These are phyloP conservation scores for Candida maris DNA, from an alignment of 805 yeast genomes.

Conservation along the genomic window DNA sequence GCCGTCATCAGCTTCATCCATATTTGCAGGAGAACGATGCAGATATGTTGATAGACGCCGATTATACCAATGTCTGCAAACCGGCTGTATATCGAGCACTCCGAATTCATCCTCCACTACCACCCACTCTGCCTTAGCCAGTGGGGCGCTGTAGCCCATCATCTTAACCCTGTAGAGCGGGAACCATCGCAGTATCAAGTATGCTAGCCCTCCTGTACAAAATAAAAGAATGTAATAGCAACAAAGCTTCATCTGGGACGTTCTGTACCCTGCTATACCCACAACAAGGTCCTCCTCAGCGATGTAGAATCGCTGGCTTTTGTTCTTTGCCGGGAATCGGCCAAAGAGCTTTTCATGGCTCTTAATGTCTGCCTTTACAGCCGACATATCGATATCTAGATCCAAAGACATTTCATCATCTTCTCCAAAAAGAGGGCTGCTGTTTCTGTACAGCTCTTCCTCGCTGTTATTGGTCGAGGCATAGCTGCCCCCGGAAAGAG, in stretches of 20 bases:
- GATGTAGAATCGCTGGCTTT: slow-evolving; percentile 79
- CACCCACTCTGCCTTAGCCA: slow-evolving; percentile 88
- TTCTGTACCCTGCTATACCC: slow-evolving; percentile 86
- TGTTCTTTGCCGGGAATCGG: slow-evolving; percentile 37
- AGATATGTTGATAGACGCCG: slow-evolving; percentile 70
- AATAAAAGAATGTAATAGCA: slow-evolving; percentile 54
- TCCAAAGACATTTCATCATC: slow-evolving; percentile 15
- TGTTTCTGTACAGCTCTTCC: slow-evolving; percentile 17
- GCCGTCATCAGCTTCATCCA: slow-evolving; percentile 20
- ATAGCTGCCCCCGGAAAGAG: slow-evolving; percentile 6
- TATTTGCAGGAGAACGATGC: slow-evolving; percentile 19
- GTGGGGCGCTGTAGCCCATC: slow-evolving; percentile 60
- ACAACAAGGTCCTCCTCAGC: slow-evolving; percentile 94
- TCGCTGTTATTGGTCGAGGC: slow-evolving; percentile 18
- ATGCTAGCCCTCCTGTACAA: slow-evolving; percentile 67
- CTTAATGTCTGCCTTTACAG: slow-evolving; percentile 24
- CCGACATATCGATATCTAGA: slow-evolving; percentile 11
- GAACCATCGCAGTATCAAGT: slow-evolving; percentile 76
- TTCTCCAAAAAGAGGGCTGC: slow-evolving; percentile 17
- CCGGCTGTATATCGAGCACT: slow-evolving; percentile 59
- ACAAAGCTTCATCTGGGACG: slow-evolving; percentile 42
- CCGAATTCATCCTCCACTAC: slow-evolving; percentile 94
- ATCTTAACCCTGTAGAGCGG: slow-evolving; percentile 70
- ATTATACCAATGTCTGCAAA: slow-evolving; percentile 61
- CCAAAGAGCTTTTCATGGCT: slow-evolving; percentile 44